A percentile compares a stretch with the other conserved stretches of the same genome.
These are phyloP conservation scores for Russula lepida DNA, from an alignment of 768 basidiomycete species.

Conservation along the genomic window DNA sequence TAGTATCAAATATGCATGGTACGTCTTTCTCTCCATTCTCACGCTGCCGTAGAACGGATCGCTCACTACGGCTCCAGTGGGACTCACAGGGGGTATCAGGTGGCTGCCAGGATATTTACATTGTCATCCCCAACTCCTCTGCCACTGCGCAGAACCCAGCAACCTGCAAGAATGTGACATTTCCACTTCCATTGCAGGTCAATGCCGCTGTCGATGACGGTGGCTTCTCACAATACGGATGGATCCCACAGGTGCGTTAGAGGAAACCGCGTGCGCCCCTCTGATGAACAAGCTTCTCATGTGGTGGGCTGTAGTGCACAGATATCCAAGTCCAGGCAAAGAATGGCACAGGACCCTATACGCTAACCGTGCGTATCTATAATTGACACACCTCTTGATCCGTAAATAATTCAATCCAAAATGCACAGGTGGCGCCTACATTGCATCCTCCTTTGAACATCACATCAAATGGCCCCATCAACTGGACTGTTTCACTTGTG, in stretches of 20 bases:
- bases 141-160: slow-evolving; percentile 29
- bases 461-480: slow-evolving; percentile 39
- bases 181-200: slow-evolving; percentile 37
- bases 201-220: slow-evolving; percentile 38
- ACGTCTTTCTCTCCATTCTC: slow-evolving; percentile 1
- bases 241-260: slow-evolving; percentile 42
- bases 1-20: slow-evolving; percentile 68
- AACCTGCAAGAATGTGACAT: slow-evolving; percentile 45
- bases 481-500: slow-evolving; percentile 48
- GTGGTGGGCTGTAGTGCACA: slow-evolving; percentile 36
- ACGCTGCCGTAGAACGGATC: neutral
- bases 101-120: slow-evolving; percentile 52
- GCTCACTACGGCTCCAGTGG: slow-evolving; percentile 31
- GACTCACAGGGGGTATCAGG: slow-evolving; percentile 50
- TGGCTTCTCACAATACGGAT: slow-evolving; percentile 50
- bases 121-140: slow-evolving; percentile 39
- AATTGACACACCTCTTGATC: neutral
- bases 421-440: slow-evolving; percentile 44
- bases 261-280: neutral
- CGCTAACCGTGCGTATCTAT: slow-evolving; percentile 38
- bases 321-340: slow-evolving; percentile 45
- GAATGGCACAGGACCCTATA: slow-evolving; percentile 55
- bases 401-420: neutral
- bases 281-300: neutral
- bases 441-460: slow-evolving; percentile 55